Base-by-base conservation (phyloP, 2,329 filamentous ascomycete species). In the Aspergillus quadrilineatus region DNA sequence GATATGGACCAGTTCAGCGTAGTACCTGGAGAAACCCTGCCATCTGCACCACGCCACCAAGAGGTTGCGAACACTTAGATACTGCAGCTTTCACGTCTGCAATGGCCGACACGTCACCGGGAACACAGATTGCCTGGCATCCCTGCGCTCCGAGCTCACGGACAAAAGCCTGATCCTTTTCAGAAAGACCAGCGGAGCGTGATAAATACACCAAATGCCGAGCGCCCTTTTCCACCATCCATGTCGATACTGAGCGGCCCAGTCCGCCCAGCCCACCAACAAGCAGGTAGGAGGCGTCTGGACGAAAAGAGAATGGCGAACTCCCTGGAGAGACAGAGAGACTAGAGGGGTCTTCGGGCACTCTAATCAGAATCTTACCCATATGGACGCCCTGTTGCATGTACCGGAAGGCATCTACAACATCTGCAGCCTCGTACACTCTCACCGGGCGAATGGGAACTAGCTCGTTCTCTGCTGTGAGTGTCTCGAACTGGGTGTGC, bases 281-380 rank as follows among this genome's bases (percentile, higher is more conserved):
- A 4, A 64, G 36, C 3, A 65, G 48, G 32, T 65, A 65, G 2
- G 54, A 58, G 1, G 28, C 45, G 14, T 57, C 29, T 4, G 43
- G 30, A 9, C 28, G 14, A 22, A 41, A 32, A 14, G 41, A 22
- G 34, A 58, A 36, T 6, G 22, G 43, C 28, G 7, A 22, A 6
- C 44, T 17, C 12, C 28, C 45, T 1, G 15, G 15, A 4, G 30
- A 10, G 43, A 50, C 26, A 17, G 39, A 2, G 53, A 54, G 42
- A 59, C 26, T 63, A 1, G 4, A 6, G 3, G 55, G 41, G 3
- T 48, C 10, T 0, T 58, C 48, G 3, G 58, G 60, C 57, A 61
- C 61, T 22, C 37, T 56, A 22, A 56, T 46, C 7, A 80, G 69
- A 12, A 80, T 74, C 53, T 42, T 42, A 6, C 39, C 39, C 39